Conservation (phyloP, 441 rosid species). For the Daphne laureola region DNA sequence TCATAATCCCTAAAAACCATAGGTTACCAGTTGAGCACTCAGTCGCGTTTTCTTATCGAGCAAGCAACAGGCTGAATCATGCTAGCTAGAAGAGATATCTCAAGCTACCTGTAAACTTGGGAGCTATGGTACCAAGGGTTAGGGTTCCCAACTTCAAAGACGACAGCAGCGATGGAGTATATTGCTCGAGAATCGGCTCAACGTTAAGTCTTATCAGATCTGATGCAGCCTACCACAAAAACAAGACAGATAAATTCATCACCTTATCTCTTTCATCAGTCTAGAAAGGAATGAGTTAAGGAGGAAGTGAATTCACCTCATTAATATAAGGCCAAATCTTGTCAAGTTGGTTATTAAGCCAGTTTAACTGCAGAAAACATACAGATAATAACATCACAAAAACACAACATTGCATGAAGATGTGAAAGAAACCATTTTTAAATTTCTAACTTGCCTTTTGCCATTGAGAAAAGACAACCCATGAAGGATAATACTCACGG, state of each 20-base stretch:
- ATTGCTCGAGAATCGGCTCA: slow-evolving; percentile 85
- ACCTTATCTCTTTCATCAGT: too few relatives aligned
- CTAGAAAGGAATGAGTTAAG: neutral
- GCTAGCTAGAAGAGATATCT: too few relatives aligned
- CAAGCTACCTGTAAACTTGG: slow-evolving; percentile 77
- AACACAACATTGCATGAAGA: neutral
- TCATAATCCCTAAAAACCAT: slow-evolving; percentile 43
- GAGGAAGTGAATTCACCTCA: slow-evolving; percentile 30
- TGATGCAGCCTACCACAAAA: slow-evolving; percentile 66
- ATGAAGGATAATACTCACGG: slow-evolving; percentile 55
- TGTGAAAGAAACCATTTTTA: neutral
- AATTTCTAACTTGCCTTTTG: slow-evolving; percentile 58
- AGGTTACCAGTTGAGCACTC: neutral
- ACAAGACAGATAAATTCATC: too few relatives aligned
- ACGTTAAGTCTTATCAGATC: slow-evolving; percentile 64
- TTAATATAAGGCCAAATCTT: slow-evolving; percentile 87
- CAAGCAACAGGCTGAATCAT: too few relatives aligned
- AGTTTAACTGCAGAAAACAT: slow-evolving; percentile 47
- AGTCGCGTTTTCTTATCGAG: too few relatives aligned
- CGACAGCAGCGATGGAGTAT: slow-evolving; percentile 63
- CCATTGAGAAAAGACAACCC: slow-evolving; percentile 78
- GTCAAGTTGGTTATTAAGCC: slow-evolving; percentile 76
- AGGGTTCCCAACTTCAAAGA: slow-evolving; percentile 79
- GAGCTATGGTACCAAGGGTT: slow-evolving; percentile 92
- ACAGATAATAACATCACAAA: slow-evolving; percentile 13